Evolutionary conservation across 345 rosid genomes (phyloP).

Genomic region (Isatis tinctoria): DNA sequence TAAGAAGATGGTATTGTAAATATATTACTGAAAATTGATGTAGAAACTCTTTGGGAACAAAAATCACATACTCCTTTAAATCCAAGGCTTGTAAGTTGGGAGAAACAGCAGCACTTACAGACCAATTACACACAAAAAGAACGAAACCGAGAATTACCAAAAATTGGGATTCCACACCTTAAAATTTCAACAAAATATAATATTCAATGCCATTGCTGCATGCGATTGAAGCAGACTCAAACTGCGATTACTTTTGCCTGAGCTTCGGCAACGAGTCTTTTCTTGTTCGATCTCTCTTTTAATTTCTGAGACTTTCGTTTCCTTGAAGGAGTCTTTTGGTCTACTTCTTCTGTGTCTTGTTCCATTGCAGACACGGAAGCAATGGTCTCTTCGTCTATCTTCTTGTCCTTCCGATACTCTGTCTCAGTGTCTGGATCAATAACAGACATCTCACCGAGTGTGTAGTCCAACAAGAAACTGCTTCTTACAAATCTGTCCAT

Average conservation of each 20-base stretch:
- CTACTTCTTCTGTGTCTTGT: conserved; percentile 14
- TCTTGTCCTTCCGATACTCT: conserved; percentile 2
- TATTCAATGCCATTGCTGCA: background rate
- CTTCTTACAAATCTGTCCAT: conserved; percentile 85
- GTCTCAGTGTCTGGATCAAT: conserved; percentile 50
- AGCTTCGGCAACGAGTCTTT: conserved; percentile 40
- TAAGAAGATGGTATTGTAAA: too few relatives aligned
- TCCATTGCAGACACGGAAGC: conserved; percentile 23
- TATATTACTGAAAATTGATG: too few relatives aligned
- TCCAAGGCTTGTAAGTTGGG: conserved; percentile 19
- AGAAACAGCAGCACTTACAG: background rate
- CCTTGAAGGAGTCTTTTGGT: conserved; percentile 38
- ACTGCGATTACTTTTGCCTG: conserved; percentile 34
- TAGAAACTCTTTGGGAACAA: background rate
- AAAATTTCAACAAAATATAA: background rate
- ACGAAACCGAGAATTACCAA: conserved; percentile 4
- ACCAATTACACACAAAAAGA: background rate
- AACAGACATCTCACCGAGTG: conserved; percentile 77
- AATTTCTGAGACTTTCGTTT: conserved; percentile 60
- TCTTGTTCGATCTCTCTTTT: conserved; percentile 51
- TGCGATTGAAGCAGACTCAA: conserved; percentile 17
- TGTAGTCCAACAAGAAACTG: conserved; percentile 84
- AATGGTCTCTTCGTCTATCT: background rate
- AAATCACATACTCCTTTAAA: background rate
- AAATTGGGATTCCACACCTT: background rate